Evolutionary conservation across 2,329 filamentous ascomycete genomes (phyloP).

Genomic region (Arthrocladium fulminans): DNA sequence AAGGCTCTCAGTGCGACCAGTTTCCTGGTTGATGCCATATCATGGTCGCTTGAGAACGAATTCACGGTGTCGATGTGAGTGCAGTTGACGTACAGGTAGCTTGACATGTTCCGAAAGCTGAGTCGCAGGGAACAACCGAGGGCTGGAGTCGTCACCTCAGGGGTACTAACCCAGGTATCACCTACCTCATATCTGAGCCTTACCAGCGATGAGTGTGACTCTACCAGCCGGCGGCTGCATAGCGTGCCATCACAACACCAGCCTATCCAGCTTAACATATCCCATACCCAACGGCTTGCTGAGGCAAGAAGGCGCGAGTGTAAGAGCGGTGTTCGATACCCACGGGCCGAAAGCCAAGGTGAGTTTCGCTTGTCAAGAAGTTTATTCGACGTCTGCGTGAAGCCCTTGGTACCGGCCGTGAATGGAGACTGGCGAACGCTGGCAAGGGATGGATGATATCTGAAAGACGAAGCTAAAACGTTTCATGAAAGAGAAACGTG

Average conservation of each 20-base stretch:
- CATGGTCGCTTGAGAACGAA: background rate
- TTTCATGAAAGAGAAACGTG: no score
- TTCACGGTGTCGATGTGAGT: background rate
- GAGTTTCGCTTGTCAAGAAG: no score
- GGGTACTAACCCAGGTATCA: background rate
- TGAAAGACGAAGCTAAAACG: no score
- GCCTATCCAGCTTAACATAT: constrained; percentile 43
- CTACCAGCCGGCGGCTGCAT: constrained; percentile 36
- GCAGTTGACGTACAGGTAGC: constrained; percentile 33
- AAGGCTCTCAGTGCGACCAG: background rate
- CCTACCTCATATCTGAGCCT: background rate
- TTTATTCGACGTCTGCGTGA: no score
- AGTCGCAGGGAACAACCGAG: constrained; percentile 39
- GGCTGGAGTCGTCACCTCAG: constrained; percentile 30
- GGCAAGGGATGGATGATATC: no score
- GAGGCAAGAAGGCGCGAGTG: background rate
- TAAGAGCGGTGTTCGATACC: no score
- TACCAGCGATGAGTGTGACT: constrained; percentile 30
- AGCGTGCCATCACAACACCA: constrained; percentile 39
- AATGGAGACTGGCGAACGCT: no score
- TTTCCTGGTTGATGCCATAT: background rate
- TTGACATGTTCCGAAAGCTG: constrained; percentile 38
- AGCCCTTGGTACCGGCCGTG: no score
- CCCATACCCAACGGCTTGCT: constrained; percentile 28
- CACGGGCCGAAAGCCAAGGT: no score